Base-by-base conservation (phyloP, 2,329 filamentous ascomycete species). In the Penicillium crustosum region DNA sequence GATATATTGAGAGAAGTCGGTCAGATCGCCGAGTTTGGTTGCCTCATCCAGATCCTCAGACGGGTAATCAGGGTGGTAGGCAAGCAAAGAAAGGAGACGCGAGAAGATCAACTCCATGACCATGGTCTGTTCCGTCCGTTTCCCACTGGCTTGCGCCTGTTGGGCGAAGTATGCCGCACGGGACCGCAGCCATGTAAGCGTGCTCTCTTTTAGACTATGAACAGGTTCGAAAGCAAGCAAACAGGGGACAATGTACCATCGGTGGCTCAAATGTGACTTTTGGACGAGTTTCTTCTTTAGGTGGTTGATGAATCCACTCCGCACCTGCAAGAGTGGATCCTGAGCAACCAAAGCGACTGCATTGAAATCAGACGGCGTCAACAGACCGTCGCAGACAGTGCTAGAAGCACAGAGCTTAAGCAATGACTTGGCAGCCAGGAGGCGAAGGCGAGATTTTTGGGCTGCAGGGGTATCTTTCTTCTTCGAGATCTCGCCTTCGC, bases 171-270 rank as follows among this genome's bases (percentile, higher is more conserved):
- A 82, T 21, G 87, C 84, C 9, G 89, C 86, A 15, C 93, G 86
- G 44, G 93, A 93, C 51, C 90, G 88, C 50, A 97, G 86, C 93
- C 94, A 99, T 0, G 91, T 96, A 61, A 90, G 85, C 3, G 91
- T 88, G 42, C 88, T 86, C 49, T 85, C 86, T 71, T 88, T 90
- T 71, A 96, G 84, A 17, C 85, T 83, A n/a, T 78, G 72, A 38
- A 86, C 83, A 0, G 93, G 94, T 76, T 99, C 94, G 71, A 94
- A 97, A 1, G 94, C 93, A 33, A 92, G 89, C 43, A 97, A 79
- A 78, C 97, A 97, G 6, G 96, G 82, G 41, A 96, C 88, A 0
- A 91, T 89, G 73, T 96, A 94, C 81, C 95, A 99, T 10, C 93
- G 87, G 53, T 89, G 85, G 10, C 89, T 89, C 5, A 97, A 84